A percentile compares a stretch with the other conserved stretches of the same genome.
Conservation (phyloP, 257 asterid genomes). For the Plectranthus barbatus region DNA sequence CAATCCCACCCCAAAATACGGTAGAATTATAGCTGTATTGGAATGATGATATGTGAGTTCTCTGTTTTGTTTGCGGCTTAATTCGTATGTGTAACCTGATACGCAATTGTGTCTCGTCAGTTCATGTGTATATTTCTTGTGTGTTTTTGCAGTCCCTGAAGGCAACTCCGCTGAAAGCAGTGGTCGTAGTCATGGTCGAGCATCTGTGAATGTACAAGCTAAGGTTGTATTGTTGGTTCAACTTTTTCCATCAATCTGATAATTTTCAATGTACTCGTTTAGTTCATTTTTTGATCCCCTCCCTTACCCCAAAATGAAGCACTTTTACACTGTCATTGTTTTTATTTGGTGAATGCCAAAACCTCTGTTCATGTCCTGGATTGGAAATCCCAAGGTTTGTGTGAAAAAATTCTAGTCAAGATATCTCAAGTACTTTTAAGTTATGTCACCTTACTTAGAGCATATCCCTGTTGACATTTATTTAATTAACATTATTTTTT, state of each 20-base stretch:
- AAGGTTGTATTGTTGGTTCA: conserved; percentile 47
- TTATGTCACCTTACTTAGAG: no score
- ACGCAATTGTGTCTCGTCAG: no score
- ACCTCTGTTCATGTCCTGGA: neutral
- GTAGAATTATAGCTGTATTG: neutral
- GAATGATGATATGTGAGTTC: neutral
- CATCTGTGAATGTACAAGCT: conserved; percentile 49
- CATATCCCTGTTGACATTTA: no score
- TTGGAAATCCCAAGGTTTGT: neutral
- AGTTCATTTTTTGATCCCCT: neutral
- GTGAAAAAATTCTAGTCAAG: neutral
- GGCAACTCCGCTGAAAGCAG: conserved; percentile 72
- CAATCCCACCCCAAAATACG: no score
- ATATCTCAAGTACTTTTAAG: no score
- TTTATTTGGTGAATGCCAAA: neutral
- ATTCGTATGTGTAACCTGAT: no score
- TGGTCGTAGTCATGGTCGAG: no score
- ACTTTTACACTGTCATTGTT: no score
- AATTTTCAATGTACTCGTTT: neutral
- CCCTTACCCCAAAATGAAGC: no score
- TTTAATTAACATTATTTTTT: conserved; percentile 6
- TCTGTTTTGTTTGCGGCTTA: no score
- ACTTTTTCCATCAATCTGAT: neutral
- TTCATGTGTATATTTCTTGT: conserved; percentile 5
- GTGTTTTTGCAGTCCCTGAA: conserved; percentile 58